Base-by-base conservation (phyloP, 495 filamentous ascomycete species). In the Hypoxylon trugodes region DNA sequence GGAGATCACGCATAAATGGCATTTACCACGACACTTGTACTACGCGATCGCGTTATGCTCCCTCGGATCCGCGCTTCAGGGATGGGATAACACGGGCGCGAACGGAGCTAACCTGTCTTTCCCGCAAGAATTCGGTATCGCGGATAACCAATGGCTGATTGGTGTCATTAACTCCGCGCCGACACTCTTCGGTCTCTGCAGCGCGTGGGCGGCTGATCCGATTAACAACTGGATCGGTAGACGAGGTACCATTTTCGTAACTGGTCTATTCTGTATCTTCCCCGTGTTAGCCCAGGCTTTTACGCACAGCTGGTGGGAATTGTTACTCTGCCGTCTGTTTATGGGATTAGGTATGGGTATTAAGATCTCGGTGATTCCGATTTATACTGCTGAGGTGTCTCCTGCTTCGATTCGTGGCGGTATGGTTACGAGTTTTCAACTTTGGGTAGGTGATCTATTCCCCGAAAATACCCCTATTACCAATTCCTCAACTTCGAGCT, bases 361-460 rank as follows among this genome's bases (percentile, higher is more conserved):
- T 19, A 87, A 86, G 61, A 82, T 79, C 6, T 79, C 81, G 0
- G 85, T 84, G 0, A 81, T 87, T 2, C 85, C 86, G 0, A 78
- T 87, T 26, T 86, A 84, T 60, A 76, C 81, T 1, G 84, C 85
- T 9, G 86, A 87, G 69, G 84, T 82, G 52, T 76, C 82, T 10
- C 84, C 83, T 0, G 76, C 78, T 12, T 79, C 77, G 5, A 86
- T 88, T 51, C 74, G 85, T 45, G 86, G 85, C 33, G 84, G 80
- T 1, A 71, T 87, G 2, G 84, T 87, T 50, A 87, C 86, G 84
- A 81, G 81, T 76, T 88, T 84, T 81, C 84, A 87, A 70, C 77
- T 86, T 60, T 71, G 41, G 66, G 65, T 59, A 38, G 9, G 46
- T 36, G 24, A 47, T 47, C 16, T n/a, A n/a, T n/a, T n/a, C n/a